These are phyloP conservation scores for Vitis rupestris DNA, from an alignment of 164 flowering plant species.

Conservation along the genomic window DNA sequence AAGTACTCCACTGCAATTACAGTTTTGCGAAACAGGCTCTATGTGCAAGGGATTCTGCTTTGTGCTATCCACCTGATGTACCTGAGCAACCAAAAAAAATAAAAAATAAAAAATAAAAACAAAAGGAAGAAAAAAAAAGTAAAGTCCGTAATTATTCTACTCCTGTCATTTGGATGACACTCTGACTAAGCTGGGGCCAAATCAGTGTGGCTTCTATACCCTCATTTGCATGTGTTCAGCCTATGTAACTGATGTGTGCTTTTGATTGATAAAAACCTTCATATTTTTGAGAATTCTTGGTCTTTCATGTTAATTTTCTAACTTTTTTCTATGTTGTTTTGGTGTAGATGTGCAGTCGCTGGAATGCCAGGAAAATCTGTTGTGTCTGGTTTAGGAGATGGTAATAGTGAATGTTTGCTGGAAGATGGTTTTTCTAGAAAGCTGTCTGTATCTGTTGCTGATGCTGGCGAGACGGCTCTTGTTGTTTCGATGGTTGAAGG, in stretches of 20 bases:
- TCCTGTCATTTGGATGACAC: neutral
- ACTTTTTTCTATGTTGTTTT: conserved; percentile 6
- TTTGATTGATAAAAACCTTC: neutral
- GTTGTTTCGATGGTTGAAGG: conserved; percentile 76
- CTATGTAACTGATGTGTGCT: neutral
- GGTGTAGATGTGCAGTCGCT: conserved; percentile 53
- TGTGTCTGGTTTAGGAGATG: conserved; percentile 20
- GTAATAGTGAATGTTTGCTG: conserved; percentile 16
- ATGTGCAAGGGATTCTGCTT: no score
- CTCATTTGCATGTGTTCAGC: neutral
- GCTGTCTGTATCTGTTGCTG: conserved; percentile 78
- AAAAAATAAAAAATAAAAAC: no score
- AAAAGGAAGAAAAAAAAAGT: no score
- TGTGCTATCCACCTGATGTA: no score
- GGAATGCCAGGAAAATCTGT: conserved; percentile 33
- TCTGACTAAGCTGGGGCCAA: neutral
- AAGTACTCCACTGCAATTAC: no score
- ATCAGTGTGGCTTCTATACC: neutral
- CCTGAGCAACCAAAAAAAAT: no score
- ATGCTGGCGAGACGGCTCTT: conserved; percentile 90
- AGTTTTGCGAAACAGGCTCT: no score
- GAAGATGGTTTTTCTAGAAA: conserved; percentile 54
- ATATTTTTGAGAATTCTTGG: neutral
- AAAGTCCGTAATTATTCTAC: neutral
- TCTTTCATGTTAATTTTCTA: conserved; percentile 1